These are phyloP conservation scores for Colletotrichum agaves DNA, from an alignment of 2,329 filamentous ascomycete species.

Conservation along the genomic window DNA sequence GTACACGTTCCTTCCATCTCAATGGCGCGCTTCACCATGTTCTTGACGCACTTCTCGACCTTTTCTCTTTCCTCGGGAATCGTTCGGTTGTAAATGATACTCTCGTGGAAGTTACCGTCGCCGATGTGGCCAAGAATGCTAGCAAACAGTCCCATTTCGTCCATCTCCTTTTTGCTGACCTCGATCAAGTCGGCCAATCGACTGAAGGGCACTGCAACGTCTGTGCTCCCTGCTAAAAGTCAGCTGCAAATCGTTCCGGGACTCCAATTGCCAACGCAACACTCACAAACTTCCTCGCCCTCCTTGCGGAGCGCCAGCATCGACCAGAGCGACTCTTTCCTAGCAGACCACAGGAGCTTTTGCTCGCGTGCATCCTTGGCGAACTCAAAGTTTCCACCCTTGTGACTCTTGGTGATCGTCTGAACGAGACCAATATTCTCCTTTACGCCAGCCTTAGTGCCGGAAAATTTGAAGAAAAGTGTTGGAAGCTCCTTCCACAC, in stretches of 20 bases:
- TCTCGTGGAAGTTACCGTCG: constrained; percentile 94
- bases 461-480: constrained; percentile 87
- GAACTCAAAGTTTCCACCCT: constrained; percentile 78
- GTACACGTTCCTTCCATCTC: constrained; percentile 96
- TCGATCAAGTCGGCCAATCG: constrained; percentile 80
- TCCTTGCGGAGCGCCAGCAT: constrained; percentile 77
- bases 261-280: constrained; percentile 14
- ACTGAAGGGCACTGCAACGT: constrained; percentile 85
- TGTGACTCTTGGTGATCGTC: constrained; percentile 72
- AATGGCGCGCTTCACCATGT: constrained; percentile 90
- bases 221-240: constrained; percentile 72
- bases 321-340: constrained; percentile 87
- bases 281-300: constrained; percentile 77
- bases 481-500: constrained; percentile 82
- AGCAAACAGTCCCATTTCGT: constrained; percentile 85
- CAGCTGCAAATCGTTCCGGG: not conserved
- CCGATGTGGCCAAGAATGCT: constrained; percentile 91
- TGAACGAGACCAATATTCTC: constrained; percentile 80
- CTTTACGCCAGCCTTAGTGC: constrained; percentile 79
- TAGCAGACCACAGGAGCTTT: constrained; percentile 80
- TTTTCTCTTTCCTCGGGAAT: constrained; percentile 76
- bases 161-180: constrained; percentile 88
- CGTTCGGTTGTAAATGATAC: constrained; percentile 84
- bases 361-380: constrained; percentile 77
- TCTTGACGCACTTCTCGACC: constrained; percentile 84